Evolutionary conservation across 805 yeast genomes (phyloP), one percentile per base, ranked within the genome.

Genomic region (Nakazawaea pomicola): DNA sequence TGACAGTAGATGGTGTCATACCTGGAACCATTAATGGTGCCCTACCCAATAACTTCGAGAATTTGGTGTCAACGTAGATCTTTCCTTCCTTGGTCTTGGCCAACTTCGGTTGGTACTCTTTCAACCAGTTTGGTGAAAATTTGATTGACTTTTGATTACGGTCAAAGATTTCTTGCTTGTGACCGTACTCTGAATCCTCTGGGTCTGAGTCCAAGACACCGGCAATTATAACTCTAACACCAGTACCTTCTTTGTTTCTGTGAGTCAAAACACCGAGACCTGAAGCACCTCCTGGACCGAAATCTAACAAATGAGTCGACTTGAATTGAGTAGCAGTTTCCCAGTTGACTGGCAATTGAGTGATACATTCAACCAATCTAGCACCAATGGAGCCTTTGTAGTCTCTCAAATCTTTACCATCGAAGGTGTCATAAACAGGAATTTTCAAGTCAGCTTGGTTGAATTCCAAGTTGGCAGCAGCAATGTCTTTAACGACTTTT

Each of bases 1-100:
- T 83, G 43, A 90, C 97, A 24, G 99, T 93, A 33, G 95, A 79
- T 60, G 99, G 99, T 30, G 99, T 93, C 99, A 93, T 93, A 70
- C 99, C 99, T 29, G 99, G 96, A 52, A 93, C 93, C 83, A 95
- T 83, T 52, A 93, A 69, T 46, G 99, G 99, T 48, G 99, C 90
- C 65, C 89, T 85, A 48, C 97, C 95, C 49, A 93, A 68, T 54
- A 93, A 74, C 61, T 90, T 76, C 39, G 96, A 86, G 67, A 91
- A 89, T 67, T 89, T 90, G 53, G 99, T 93, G 64, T 90, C 95
- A 45, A 93, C 96, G 57, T 68, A 88, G 36, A 83, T 70, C 61
- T 86, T 81, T 52, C 88, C 90, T 40, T 72, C 68, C 44, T 68
- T 67, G 48, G 87, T 86, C 65, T 84, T 84, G 49, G 77, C 80